Conservation (phyloP, 345 rosid species). For the Lagerstroemia speciosa region DNA sequence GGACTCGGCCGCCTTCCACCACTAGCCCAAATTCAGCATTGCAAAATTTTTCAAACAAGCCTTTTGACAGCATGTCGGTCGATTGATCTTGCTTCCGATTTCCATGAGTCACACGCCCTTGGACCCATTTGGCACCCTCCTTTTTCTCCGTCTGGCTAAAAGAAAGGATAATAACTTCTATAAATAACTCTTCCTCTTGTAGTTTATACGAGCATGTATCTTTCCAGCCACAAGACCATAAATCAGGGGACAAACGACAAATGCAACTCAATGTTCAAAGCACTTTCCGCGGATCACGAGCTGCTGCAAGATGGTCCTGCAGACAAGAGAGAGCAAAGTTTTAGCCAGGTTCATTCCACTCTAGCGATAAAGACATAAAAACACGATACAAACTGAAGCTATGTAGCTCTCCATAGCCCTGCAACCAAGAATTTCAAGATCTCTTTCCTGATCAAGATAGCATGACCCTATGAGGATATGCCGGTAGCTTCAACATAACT, state of each 20-base stretch:
- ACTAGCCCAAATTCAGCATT: too few relatives aligned
- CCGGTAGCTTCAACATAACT: not conserved
- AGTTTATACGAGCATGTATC: not conserved
- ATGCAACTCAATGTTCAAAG: constrained; percentile 4
- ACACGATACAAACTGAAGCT: not conserved
- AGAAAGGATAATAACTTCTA: not conserved
- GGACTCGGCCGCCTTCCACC: not conserved
- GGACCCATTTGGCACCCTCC: not conserved
- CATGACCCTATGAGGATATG: not conserved
- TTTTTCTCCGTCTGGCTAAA: not conserved
- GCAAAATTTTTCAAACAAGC: too few relatives aligned
- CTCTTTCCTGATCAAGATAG: not conserved
- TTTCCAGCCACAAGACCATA: not conserved
- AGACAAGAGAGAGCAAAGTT: not conserved
- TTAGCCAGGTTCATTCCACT: not conserved
- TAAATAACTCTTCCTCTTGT: not conserved
- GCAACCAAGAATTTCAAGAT: not conserved
- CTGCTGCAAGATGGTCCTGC: constrained; percentile 78
- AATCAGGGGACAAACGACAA: not conserved
- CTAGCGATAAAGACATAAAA: not conserved
- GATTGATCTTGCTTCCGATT: not conserved
- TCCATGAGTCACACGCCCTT: not conserved
- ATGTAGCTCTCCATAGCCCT: not conserved
- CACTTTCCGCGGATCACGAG: constrained; percentile 69
- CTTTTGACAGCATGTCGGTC: not conserved